Base-by-base conservation (phyloP, 768 basidiomycete species). In the Mycena floridula region DNA sequence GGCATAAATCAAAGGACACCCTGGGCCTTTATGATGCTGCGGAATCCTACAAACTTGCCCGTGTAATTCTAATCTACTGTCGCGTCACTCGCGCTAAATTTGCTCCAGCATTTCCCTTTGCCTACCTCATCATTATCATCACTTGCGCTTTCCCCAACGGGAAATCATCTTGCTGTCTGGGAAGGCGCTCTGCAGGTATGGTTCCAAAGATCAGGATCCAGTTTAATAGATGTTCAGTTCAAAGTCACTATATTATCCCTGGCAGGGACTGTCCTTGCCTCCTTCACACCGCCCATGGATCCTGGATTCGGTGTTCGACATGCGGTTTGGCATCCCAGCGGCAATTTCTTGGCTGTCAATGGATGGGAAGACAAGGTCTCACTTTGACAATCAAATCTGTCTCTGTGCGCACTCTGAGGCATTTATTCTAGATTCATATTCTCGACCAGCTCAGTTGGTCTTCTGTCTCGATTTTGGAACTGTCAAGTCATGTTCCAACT, bases 1-100 rank as follows among this genome's bases (percentile, higher is more conserved):
- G 89, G 18, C 92, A 95, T 59, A 85, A 85, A 53, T 93, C 89
- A 1, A 92, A 85, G 61, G 92, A 95, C 55, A 85, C 84, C 0
- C 59, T 92, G 0, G 89, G 90, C 20, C 67, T 96, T 4, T 96
- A 97, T 58, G 91, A 95, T 55, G 69, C 77, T 3, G 54, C 70
- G 3, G 76, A 85, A 44, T 68, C 73, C 1, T 93, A 82, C 63
- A 83, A 79, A 52, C 69, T 90, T 18, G 76, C 84, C 42, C 73
- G 86, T 53, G 89, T 90, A 62, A 44, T 76, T 64, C 4, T 40
- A 43, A 24, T 47, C 46, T 5, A 37, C 25, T 42, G 36, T 7
- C 30, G 37, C 12, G 22, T 32, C 30, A 22, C 24, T 30, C 35
- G 40, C 24, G 3, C 24, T 44, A 23, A 39, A 54, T 50, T 37